These are phyloP conservation scores for Cryptococcus sp. DNA, from an alignment of 1,284 basidiomycete species.

Conservation along the genomic window DNA sequence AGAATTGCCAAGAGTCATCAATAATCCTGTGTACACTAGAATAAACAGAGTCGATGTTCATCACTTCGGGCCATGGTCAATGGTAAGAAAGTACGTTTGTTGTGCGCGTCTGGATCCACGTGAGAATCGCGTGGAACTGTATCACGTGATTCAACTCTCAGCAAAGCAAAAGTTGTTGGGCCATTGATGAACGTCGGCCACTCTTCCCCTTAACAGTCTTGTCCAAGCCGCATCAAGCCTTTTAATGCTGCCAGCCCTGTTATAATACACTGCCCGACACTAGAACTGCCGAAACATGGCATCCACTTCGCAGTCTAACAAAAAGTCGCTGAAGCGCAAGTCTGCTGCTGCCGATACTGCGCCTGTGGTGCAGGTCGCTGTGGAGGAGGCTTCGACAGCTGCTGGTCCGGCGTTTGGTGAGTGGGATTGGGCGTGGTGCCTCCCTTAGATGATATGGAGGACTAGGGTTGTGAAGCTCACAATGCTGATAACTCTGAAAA, in stretches of 20 bases:
- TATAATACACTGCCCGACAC: neutral
- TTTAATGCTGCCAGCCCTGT: neutral
- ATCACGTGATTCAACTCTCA: slow-evolving; percentile 10
- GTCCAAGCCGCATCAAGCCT: neutral
- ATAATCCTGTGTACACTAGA: neutral
- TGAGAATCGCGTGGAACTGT: no score
- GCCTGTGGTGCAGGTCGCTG: slow-evolving; percentile 14
- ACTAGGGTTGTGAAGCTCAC: no score
- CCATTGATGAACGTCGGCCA: neutral
- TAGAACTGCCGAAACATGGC: slow-evolving; percentile 6
- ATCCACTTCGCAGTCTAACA: slow-evolving; percentile 13
- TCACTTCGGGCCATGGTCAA: no score
- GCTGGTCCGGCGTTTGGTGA: slow-evolving; percentile 70
- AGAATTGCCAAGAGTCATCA: neutral
- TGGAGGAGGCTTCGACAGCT: slow-evolving; percentile 51
- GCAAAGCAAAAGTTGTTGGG: slow-evolving; percentile 8
- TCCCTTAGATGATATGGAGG: slow-evolving; percentile 1
- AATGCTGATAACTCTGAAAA: slow-evolving; percentile 40
- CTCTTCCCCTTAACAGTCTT: neutral
- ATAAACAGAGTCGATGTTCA: neutral
- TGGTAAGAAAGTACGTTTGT: no score
- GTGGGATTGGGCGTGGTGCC: slow-evolving; percentile 27
- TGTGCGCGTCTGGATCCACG: no score
- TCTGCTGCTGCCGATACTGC: slow-evolving; percentile 20
- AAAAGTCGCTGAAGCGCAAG: slow-evolving; percentile 38